Percentiles rank a stretch among this genome's conserved stretches.
Conservation (phyloP, 2,329 filamentous ascomycete species). For the Saccharata proteae region DNA sequence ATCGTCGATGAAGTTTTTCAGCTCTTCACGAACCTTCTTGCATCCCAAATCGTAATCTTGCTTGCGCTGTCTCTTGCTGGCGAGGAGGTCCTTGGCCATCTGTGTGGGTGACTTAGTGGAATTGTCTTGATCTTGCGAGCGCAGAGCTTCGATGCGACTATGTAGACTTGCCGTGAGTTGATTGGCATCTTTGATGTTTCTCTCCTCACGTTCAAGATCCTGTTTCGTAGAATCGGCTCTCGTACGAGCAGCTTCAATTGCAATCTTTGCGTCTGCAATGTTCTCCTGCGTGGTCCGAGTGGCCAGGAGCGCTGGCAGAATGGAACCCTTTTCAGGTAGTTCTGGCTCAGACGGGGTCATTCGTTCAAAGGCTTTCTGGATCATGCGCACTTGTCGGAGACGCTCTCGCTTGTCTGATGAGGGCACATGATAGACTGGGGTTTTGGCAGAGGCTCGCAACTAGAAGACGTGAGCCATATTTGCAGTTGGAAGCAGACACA, state of each 20-base stretch:
- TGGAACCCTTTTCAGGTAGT: conserved; percentile 51
- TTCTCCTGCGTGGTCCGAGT: conserved; percentile 54
- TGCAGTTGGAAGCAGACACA: conserved; percentile 5
- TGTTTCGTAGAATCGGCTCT: conserved; percentile 27
- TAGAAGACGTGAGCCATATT: conserved; percentile 36
- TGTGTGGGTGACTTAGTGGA: conserved; percentile 49
- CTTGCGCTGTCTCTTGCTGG: conserved; percentile 47
- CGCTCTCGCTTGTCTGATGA: conserved; percentile 22
- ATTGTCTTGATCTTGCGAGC: conserved; percentile 43
- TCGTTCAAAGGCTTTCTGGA: conserved; percentile 55
- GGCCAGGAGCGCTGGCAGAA: conserved; percentile 60
- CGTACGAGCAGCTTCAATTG: conserved; percentile 35
- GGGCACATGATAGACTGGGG: conserved; percentile 15
- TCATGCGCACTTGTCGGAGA: conserved; percentile 34
- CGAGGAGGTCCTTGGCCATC: conserved; percentile 50
- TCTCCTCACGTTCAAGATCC: conserved; percentile 33
- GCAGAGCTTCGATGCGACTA: conserved; percentile 48
- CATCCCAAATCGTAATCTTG: conserved; percentile 45
- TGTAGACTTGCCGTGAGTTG: conserved; percentile 37
- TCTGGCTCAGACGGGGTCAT: conserved; percentile 51
- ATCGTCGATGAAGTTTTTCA: conserved; percentile 60
- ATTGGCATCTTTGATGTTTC: conserved; percentile 35
- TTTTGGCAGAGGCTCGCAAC: conserved; percentile 25
- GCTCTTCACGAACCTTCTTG: too few species aligned
- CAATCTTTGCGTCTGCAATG: conserved; percentile 50